Evolutionary conservation across 768 basidiomycete species (phyloP), one percentile per base, ranked within the genome.

Genomic region (Hygrophorus pudorinus): DNA sequence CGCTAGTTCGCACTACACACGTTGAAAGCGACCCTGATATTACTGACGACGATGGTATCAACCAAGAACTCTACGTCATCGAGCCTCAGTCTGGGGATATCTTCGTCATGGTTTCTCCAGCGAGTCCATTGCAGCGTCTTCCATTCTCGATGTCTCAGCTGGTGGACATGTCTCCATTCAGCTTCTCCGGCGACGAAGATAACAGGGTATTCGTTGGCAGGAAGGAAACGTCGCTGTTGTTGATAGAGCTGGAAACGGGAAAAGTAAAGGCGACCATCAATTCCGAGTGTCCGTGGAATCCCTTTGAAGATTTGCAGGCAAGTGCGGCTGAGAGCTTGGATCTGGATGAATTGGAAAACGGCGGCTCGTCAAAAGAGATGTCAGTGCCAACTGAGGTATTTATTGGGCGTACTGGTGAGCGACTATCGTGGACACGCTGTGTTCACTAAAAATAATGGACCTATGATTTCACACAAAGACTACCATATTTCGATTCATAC

Each of bases 21-120:
- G 59, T 71, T 9, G 65, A 78, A 35, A 56, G 68, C 37, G 77
- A 83, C 56, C 67, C 73, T 5, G 79, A 83, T 51, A 52, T 72
- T 36, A 70, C 62, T 9, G 71, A 72, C 48, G 80, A 81, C 18
- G 72, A 74, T 38, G 58, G 65, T 44, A 56, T 61, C 1, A 60
- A 65, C 20, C 75, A 78, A 53, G 88, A 90, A 59, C 75, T 84
- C 35, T 98, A 94, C 63, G 82, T 97, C 48, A 86, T 97, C 42
- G 94, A 97, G 56, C 94, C 94, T 0, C 86, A 92, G 67, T 83
- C 86, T 4, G 94, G 94, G 5, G 85, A 90, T 55, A 87, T 98
- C 51, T 98, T 86, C 60, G 79, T 96, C 48, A 81, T 89, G 66
- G 64, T 79, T 5, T 73, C 77, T 0, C 79, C 81, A 1, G 70